Percentiles rank a stretch among this genome's conserved stretches.
phyloP scores from a whole-genome alignment of 148 eudicot species.

The Rhododendron ovatum region DNA sequence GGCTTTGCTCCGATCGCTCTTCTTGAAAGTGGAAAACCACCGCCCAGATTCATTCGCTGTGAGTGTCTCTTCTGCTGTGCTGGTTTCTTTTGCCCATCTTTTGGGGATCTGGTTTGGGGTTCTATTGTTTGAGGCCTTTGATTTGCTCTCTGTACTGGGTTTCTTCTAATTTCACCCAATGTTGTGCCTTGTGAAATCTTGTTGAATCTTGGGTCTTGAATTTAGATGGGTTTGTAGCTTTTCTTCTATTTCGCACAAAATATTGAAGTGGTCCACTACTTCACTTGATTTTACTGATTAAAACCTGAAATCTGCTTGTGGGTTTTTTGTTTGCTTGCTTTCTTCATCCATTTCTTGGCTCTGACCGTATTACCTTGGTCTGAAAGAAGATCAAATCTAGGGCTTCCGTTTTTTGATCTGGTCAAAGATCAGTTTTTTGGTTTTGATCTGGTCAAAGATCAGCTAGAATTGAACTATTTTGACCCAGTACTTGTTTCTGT shows the following conservation, averaged over 20 bases:
- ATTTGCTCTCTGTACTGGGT: not conserved
- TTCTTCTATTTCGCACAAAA: not conserved
- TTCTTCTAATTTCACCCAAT: not conserved
- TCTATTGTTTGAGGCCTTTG: conserved; percentile 4
- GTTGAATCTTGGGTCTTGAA: not conserved
- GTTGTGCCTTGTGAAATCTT: not conserved
- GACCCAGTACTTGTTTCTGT: conserved; percentile 3
- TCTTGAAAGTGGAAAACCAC: not conserved
- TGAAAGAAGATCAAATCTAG: conserved; percentile 18
- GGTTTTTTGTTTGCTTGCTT: not conserved
- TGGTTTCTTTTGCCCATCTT: not conserved
- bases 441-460: not conserved
- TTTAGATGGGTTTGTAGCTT: conserved; percentile 1
- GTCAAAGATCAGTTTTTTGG: not conserved
- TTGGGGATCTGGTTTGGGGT: conserved; percentile 24
- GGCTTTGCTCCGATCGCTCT: not conserved
- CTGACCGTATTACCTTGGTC: not conserved
- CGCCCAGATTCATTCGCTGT: not conserved
- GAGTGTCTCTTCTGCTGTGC: conserved; percentile 13
- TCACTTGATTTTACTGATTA: conserved; percentile 5
- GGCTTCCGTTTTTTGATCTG: conserved; percentile 24
- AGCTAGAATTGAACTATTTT: conserved; percentile 8
- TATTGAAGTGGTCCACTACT: conserved; percentile 1
- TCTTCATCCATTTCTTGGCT: conserved; percentile 3
- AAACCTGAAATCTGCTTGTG: conserved; percentile 3